These are phyloP conservation scores for Sphaerostilbella broomeana DNA, from an alignment of 2,329 filamentous ascomycete genomes.

Conservation along the genomic window DNA sequence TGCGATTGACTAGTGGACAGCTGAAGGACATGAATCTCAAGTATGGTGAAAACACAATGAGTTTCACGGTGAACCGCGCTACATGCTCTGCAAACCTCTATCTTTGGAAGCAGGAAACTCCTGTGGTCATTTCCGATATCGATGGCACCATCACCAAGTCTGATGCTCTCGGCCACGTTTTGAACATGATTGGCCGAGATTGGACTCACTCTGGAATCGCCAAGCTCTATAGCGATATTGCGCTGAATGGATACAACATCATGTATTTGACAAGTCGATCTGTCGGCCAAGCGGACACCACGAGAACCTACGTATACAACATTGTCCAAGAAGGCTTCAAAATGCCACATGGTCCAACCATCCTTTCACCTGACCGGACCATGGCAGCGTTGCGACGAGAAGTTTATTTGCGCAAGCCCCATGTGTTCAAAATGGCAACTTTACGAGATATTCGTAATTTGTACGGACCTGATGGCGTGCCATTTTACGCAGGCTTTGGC, in stretches of 20 bases:
- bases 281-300: slow-evolving; percentile 88
- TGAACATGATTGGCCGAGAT: slow-evolving; percentile 94
- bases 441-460: slow-evolving; percentile 87
- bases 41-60: slow-evolving; percentile 84
- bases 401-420: slow-evolving; percentile 90
- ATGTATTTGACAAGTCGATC: slow-evolving; percentile 94
- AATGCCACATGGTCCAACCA: slow-evolving; percentile 84
- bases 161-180: slow-evolving; percentile 84
- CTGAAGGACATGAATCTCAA: slow-evolving; percentile 78
- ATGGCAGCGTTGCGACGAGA: slow-evolving; percentile 89
- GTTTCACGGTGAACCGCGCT: slow-evolving; percentile 91
- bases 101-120: slow-evolving; percentile 83
- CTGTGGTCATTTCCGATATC: slow-evolving; percentile 96
- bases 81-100: slow-evolving; percentile 92
- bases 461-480: slow-evolving; percentile 68
- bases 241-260: slow-evolving; percentile 94
- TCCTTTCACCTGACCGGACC: slow-evolving; percentile 89
- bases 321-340: slow-evolving; percentile 82
- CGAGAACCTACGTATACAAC: slow-evolving; percentile 80
- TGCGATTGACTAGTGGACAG: slow-evolving; percentile 91
- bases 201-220: slow-evolving; percentile 97
- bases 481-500: slow-evolving; percentile 95
- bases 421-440: slow-evolving; percentile 99
- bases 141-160: slow-evolving; percentile 99
- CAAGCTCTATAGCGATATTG: slow-evolving; percentile 94